Base-by-base conservation (phyloP, 2,329 filamentous ascomycete genomes). In the Herpotrichia juniperi region DNA sequence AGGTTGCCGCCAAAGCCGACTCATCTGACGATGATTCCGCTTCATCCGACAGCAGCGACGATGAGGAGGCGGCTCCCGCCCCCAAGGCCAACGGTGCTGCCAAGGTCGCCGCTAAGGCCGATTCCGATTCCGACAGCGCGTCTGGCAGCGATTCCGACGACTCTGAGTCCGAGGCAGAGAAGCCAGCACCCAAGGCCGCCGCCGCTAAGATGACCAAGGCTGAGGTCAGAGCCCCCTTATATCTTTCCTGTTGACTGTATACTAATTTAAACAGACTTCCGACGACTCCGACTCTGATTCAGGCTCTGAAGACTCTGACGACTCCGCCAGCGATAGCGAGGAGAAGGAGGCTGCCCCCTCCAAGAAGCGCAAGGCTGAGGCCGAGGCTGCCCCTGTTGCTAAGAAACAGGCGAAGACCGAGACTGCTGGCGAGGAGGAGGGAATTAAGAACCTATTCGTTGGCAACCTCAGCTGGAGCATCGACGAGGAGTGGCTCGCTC, bases 381-480 rank as follows among this genome's bases (percentile, higher is more conserved):
- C 75, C 40, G 77, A 78, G 37, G 72, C 70, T 26, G 78, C 80
- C 47, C 75, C 82, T 30, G 76, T 78, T 14, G 71, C 81, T 54
- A 91, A 90, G 84, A 90, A 89, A 81, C n/a, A n/a, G 37, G 76
- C 79, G 71, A 89, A 89, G 82, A 82, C 81, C 30, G 83, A 86
- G 21, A 71, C 71, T 46, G 79, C 74, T 40, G 74, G 69, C 46
- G 79, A 71, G 66, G 59, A 76, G 48, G 73, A 77, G 49, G 73
- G 81, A 52, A 75, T 79, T 66, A 79, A 80, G 61, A 96, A 92
- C 67, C 86, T 97, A 48, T 97, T 96, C 76, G 86, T 92, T 61
- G 93, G 93, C 64, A 93, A 91, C 81, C 82, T 97, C 59, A 91
- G 90, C 77, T 97, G 92, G 92, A 90, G 87, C 71, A 81, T 96